Evolutionary conservation across 2,329 filamentous ascomycete genomes (phyloP).

Genomic region (Chalara sp.): DNA sequence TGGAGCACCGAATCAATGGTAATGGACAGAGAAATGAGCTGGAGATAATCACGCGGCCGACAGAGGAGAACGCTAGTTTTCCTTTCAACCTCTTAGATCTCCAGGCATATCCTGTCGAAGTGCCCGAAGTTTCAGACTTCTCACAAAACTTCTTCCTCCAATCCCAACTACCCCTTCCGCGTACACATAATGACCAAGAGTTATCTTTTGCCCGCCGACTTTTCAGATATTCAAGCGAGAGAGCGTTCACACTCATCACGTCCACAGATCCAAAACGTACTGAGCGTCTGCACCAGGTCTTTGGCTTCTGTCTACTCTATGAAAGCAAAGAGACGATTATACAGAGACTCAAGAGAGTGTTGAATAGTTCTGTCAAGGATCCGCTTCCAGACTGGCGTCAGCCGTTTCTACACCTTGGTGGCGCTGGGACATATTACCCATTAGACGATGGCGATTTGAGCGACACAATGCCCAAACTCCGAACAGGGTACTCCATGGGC

Average conservation of each 20-base stretch:
- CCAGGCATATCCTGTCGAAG: conserved; percentile 20
- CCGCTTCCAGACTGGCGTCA: conserved; percentile 50
- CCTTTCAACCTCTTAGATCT: conserved; percentile 32
- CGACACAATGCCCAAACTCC: conserved; percentile 21
- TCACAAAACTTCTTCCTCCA: conserved; percentile 21
- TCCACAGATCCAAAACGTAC: conserved; percentile 39
- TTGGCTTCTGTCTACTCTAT: conserved; percentile 63
- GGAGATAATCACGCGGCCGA: conserved; percentile 45
- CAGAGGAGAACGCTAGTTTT: conserved; percentile 47
- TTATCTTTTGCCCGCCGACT: conserved; percentile 63
- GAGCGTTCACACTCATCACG: conserved; percentile 50
- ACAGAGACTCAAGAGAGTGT: conserved; percentile 30
- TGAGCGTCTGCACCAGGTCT: conserved; percentile 46
- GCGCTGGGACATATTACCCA: conserved; percentile 59
- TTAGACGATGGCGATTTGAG: conserved; percentile 14
- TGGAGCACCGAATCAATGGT: not conserved
- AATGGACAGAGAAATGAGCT: conserved; percentile 25
- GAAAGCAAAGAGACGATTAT: conserved; percentile 42
- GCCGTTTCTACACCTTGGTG: conserved; percentile 61
- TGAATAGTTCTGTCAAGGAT: conserved; percentile 23
- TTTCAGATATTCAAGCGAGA: conserved; percentile 59
- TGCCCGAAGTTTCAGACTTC: conserved; percentile 23
- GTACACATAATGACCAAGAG: conserved; percentile 56
- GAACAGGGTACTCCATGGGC: conserved; percentile 37
- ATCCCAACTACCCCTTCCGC: conserved; percentile 35